Percentiles rank a stretch among this genome's conserved stretches.
phyloP scores from a whole-genome alignment of 305 asterid genomes.

The Fraxinus nigra region DNA sequence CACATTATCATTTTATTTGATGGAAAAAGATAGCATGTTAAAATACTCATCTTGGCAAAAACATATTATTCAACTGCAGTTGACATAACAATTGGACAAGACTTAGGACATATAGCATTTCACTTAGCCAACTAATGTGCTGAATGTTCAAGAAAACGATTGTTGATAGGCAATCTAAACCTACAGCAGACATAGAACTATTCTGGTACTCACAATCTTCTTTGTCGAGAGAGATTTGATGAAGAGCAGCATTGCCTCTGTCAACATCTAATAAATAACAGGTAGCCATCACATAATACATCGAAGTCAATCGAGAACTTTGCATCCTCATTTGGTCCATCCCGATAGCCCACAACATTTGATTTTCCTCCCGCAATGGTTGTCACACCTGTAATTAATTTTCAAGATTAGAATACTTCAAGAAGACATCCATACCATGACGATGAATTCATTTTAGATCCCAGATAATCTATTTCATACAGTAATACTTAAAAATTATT shows the following conservation, averaged over 20 bases:
- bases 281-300: slow-evolving; percentile 74
- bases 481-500: background rate
- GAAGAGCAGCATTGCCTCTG: slow-evolving; percentile 96
- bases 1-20: background rate
- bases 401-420: slow-evolving; percentile 21
- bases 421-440: background rate
- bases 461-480: background rate
- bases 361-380: slow-evolving; percentile 99
- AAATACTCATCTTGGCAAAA: background rate
- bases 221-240: slow-evolving; percentile 74
- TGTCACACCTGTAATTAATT: slow-evolving; percentile 68
- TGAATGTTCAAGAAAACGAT: background rate
- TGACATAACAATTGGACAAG: background rate
- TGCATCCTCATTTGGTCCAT: slow-evolving; percentile 97
- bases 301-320: slow-evolving; percentile 89
- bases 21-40: background rate
- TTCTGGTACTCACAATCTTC: slow-evolving; percentile 77
- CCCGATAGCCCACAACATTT: slow-evolving; percentile 81
- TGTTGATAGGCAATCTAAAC: slow-evolving; percentile 31
- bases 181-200: slow-evolving; percentile 66
- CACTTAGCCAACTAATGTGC: background rate
- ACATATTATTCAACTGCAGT: background rate
- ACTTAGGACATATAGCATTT: background rate
- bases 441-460: background rate
- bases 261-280: slow-evolving; percentile 85